Conservation (phyloP, 177 flowering plant genomes). For the Vitis hybrid region DNA sequence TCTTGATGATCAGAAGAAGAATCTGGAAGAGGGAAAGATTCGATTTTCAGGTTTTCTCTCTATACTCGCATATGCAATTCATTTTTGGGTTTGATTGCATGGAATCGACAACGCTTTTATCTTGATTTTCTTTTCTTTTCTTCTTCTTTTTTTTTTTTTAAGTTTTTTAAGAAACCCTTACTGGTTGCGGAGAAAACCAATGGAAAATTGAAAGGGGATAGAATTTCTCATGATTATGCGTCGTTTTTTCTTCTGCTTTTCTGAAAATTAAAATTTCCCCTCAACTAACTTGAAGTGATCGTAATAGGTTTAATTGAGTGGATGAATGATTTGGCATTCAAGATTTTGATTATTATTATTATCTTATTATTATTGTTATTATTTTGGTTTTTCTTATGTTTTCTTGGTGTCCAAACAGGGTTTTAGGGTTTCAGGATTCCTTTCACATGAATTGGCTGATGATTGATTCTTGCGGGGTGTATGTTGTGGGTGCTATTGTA, state of each 20-base stretch:
- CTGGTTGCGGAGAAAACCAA: background rate
- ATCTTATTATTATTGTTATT: background rate
- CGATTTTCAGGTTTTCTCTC: constrained; percentile 19
- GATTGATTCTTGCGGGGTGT: too few relatives aligned
- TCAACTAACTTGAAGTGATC: background rate
- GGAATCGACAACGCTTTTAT: constrained; percentile 14
- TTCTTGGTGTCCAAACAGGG: too few relatives aligned
- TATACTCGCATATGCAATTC: constrained; percentile 18
- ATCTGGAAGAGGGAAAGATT: constrained; percentile 8
- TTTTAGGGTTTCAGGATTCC: too few relatives aligned
- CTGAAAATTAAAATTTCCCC: background rate
- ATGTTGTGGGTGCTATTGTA: too few relatives aligned
- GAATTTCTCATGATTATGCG: background rate
- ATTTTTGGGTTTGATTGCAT: constrained; percentile 6
- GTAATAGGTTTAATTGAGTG: background rate
- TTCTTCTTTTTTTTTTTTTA: background rate
- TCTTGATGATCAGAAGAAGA: background rate
- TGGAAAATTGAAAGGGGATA: background rate
- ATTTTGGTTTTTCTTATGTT: too few relatives aligned
- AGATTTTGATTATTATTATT: background rate
- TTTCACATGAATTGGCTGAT: too few relatives aligned
- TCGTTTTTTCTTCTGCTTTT: too few relatives aligned
- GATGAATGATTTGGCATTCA: background rate
- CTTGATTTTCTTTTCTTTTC: constrained; percentile 5
- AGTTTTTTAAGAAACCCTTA: background rate